phyloP scores from a whole-genome alignment of 305 asterid genomes.

The Andrographis paniculata region DNA sequence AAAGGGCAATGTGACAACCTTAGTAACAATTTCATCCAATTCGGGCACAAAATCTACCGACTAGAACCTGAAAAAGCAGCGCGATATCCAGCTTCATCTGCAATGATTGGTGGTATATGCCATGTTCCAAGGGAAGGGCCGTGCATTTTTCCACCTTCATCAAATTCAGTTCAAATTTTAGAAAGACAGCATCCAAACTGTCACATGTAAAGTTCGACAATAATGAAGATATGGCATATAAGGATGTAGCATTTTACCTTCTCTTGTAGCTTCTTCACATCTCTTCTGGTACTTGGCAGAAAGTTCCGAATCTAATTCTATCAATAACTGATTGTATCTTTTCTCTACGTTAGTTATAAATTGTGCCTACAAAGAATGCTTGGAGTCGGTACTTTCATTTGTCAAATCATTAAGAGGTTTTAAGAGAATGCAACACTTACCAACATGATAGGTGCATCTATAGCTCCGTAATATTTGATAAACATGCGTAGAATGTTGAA shows the following conservation, averaged over 20 bases:
- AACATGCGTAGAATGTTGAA: constrained; percentile 90
- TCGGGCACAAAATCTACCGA: too few species aligned
- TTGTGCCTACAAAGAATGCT: constrained; percentile 42
- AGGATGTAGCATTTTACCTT: constrained; percentile 37
- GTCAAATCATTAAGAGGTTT: too few species aligned
- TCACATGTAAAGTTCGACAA: not conserved
- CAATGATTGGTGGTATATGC: constrained; percentile 70
- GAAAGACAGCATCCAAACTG: not conserved
- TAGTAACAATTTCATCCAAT: too few species aligned
- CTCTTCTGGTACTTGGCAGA: constrained; percentile 49
- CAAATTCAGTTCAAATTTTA: not conserved
- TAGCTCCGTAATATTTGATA: constrained; percentile 64
- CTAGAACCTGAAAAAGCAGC: constrained; percentile 1
- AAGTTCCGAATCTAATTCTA: constrained; percentile 52
- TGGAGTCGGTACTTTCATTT: not conserved
- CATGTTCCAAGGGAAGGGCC: constrained; percentile 91
- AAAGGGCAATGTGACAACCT: too few species aligned
- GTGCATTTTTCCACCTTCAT: constrained; percentile 52
- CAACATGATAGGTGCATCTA: constrained; percentile 70
- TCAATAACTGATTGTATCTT: constrained; percentile 44
- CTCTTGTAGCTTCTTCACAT: constrained; percentile 91
- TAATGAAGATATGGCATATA: not conserved
- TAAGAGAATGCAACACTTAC: constrained; percentile 32
- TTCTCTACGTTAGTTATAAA: constrained; percentile 71
- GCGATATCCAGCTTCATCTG: constrained; percentile 53